Percentiles rank a stretch among this genome's conserved stretches.
Evolutionary conservation across 2,329 filamentous ascomycete genomes (phyloP).

Genomic region (Botrytis sinoallii): DNA sequence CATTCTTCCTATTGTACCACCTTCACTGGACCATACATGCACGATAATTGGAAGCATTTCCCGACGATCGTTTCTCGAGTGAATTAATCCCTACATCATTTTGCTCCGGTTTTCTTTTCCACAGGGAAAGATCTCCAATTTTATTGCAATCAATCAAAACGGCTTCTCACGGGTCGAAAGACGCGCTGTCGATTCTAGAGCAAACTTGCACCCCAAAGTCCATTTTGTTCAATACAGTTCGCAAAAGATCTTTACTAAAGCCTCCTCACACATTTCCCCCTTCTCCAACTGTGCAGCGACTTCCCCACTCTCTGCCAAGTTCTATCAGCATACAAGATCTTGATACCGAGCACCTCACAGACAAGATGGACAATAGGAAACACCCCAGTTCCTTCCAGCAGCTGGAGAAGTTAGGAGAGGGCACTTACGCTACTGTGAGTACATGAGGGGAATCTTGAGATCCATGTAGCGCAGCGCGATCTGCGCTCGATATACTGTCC

Average conservation of each 20-base stretch:
- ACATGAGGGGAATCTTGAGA: neutral
- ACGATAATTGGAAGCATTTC: slow-evolving; percentile 5
- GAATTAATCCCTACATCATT: neutral
- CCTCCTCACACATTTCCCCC: slow-evolving; percentile 36
- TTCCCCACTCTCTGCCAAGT: slow-evolving; percentile 34
- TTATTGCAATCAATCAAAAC: slow-evolving; percentile 27
- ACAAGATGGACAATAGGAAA: slow-evolving; percentile 73
- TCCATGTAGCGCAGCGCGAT: neutral
- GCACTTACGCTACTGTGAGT: slow-evolving; percentile 91
- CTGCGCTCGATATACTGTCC: neutral
- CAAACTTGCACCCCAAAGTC: slow-evolving; percentile 41
- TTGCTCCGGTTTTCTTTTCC: slow-evolving; percentile 11
- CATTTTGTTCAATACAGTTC: slow-evolving; percentile 44
- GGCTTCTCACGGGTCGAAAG: slow-evolving; percentile 37
- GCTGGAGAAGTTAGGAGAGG: slow-evolving; percentile 97
- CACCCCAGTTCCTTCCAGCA: slow-evolving; percentile 95
- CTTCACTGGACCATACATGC: neutral
- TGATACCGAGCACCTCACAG: slow-evolving; percentile 27
- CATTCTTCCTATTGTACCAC: neutral
- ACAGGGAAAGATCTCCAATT: slow-evolving; percentile 5
- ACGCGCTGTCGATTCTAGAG: slow-evolving; percentile 34
- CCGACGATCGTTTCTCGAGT: neutral
- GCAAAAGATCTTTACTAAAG: slow-evolving; percentile 32
- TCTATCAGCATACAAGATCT: slow-evolving; percentile 38
- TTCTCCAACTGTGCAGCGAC: slow-evolving; percentile 29